Evolutionary conservation across 345 rosid species (phyloP), one percentile per base, ranked within the genome.

Genomic region (Geranium rotundifolium): DNA sequence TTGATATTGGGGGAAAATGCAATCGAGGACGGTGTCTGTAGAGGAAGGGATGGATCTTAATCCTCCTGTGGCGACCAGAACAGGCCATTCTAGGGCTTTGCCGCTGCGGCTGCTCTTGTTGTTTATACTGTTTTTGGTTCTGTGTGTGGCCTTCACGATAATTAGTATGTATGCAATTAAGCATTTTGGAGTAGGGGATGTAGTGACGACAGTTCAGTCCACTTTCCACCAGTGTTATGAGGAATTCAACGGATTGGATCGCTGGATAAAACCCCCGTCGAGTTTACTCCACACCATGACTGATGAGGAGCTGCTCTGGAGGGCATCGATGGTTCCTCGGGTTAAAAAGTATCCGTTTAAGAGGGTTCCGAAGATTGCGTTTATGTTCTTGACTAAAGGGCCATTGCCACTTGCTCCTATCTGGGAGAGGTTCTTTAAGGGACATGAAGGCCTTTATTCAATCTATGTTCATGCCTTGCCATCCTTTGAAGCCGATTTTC

Each of bases 341-440:
- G 63, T 75, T 17, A 75, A 69, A 63, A 59, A 59, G 16, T 77
- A 77, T 65, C 82, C 82, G 1, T 75, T 72, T 62, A 73, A 23
- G 68, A 77, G 85, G 56, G 66, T 69, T 18, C 78, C 78, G 9
- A 80, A 77, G 71, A 71, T 80, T 65, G 84, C 84, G 23, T 80
- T 80, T 68, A 75, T 80, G 84, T 80, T 80, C 74, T 64, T 77
- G 76, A 63, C 80, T 15, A 77, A 72, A 59, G 84, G 82, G 16
- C 76, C 80, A 19, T 30, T 80, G 78, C 84, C 82, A 10, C 66
- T 77, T 70, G 74, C 74, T 29, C 78, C 77, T 6, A 71, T 77
- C 6, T 77, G 84, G 81, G 77, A 77, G 72, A 72, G 72, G 72
- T 77, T 77, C 67, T 72, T 80, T 62, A 61, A 75, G 65, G 80